A percentile compares a stretch with the other conserved stretches of the same genome.
Evolutionary conservation across 2,329 filamentous ascomycete species (phyloP).

Genomic region (Colletotrichum spaethianum): DNA sequence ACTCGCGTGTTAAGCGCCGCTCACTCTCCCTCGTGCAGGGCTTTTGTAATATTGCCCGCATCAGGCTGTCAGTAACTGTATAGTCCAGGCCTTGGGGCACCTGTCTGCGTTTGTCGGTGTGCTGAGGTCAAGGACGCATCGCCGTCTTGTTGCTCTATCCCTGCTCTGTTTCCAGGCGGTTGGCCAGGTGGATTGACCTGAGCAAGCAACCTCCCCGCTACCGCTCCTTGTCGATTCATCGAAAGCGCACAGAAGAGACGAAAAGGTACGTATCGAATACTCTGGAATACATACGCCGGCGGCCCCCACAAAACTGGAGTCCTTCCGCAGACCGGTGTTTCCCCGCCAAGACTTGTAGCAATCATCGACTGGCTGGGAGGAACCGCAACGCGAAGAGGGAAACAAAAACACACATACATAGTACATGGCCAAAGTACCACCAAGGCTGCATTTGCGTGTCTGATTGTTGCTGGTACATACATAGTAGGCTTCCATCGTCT

Average conservation of each 20-base stretch:
- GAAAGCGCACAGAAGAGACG: neutral
- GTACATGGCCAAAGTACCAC: neutral
- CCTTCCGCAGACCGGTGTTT: slow-evolving; percentile 25
- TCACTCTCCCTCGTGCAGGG: neutral
- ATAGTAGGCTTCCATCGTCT: slow-evolving; percentile 5
- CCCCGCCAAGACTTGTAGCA: slow-evolving; percentile 29
- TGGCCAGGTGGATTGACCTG: slow-evolving; percentile 23
- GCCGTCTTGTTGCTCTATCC: neutral
- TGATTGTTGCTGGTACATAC: neutral
- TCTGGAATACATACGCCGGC: slow-evolving; percentile 13
- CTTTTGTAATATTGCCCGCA: neutral
- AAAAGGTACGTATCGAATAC: slow-evolving; percentile 19
- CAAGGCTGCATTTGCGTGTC: neutral
- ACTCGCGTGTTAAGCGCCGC: neutral
- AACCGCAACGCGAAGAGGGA: slow-evolving; percentile 12
- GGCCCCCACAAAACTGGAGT: slow-evolving; percentile 10
- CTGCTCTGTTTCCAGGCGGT: slow-evolving; percentile 13
- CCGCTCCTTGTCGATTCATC: neutral
- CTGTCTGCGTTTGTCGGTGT: neutral
- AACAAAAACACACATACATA: slow-evolving; percentile 15
- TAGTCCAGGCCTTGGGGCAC: neutral
- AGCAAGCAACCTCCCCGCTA: slow-evolving; percentile 22
- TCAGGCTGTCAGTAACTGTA: neutral
- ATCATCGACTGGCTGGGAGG: slow-evolving; percentile 29
- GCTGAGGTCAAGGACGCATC: neutral